Evolutionary conservation across 257 asterid species (phyloP).

Genomic region (Scutellaria galericulata): DNA sequence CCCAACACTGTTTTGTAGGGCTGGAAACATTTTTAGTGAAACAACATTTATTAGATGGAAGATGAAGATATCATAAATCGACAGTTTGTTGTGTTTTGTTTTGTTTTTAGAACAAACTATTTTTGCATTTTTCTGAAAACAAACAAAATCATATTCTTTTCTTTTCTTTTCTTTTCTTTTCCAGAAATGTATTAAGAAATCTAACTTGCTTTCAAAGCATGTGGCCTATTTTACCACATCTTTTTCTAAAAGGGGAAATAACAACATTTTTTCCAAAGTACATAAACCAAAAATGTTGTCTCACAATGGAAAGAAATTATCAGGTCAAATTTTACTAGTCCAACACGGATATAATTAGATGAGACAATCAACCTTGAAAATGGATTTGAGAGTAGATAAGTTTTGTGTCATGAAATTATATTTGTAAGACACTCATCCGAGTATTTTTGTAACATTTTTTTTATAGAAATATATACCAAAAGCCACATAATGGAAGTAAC

Average conservation of each 20-base stretch:
- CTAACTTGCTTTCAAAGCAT: neutral
- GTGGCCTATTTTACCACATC: neutral
- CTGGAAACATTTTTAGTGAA: neutral
- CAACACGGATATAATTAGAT: too few relatives aligned
- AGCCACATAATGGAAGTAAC: too few relatives aligned
- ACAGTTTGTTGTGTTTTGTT: neutral
- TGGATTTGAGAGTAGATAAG: too few relatives aligned
- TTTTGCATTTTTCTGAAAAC: too few relatives aligned
- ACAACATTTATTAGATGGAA: slow-evolving; percentile 17
- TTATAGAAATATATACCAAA: too few relatives aligned
- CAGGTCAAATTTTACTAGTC: too few relatives aligned
- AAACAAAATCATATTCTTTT: neutral
- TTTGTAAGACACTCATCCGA: too few relatives aligned
- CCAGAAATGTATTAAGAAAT: neutral
- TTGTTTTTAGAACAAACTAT: neutral
- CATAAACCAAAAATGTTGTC: slow-evolving; percentile 2
- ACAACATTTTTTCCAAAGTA: neutral
- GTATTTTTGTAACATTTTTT: too few relatives aligned
- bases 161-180: neutral
- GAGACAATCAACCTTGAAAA: too few relatives aligned
- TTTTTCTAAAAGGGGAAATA: neutral
- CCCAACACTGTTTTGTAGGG: neutral
- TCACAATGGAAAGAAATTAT: neutral
- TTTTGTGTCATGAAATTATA: too few relatives aligned
- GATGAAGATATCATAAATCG: neutral